Conservation (phyloP, 2,329 filamentous ascomycete species). For the Alternaria sp. region DNA sequence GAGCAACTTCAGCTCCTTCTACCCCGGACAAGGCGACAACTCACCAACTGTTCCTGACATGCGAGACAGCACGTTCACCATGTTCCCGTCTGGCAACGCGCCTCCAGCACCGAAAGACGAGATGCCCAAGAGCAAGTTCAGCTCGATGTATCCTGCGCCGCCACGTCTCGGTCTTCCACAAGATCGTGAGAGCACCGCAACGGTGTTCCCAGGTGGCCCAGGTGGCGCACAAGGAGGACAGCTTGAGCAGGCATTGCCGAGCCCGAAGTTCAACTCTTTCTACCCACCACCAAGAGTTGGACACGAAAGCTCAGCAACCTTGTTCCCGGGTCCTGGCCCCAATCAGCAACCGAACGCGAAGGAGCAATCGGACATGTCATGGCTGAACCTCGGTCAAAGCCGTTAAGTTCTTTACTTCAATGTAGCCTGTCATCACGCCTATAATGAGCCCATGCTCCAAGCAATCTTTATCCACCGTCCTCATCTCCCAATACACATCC, state of each 20-base stretch:
- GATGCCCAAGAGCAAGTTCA: constrained; percentile 35
- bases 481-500: constrained; percentile 20
- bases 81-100: constrained; percentile 36
- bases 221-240: constrained; percentile 22
- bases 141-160: constrained; percentile 36
- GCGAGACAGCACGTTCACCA: constrained; percentile 64
- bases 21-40: constrained; percentile 52
- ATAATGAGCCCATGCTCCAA: constrained; percentile 18
- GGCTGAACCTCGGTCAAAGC: constrained; percentile 73
- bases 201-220: constrained; percentile 42
- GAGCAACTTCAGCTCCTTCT: constrained; percentile 66
- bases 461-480: constrained; percentile 2
- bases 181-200: constrained; percentile 63
- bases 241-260: constrained; percentile 26
- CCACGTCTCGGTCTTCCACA: constrained; percentile 40
- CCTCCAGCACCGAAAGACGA: constrained; percentile 24
- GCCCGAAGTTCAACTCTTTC: constrained; percentile 64
- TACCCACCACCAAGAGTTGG: constrained; percentile 56
- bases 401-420: constrained; percentile 22
- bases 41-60: constrained; percentile 66
- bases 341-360: constrained; percentile 28
- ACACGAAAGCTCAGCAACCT: constrained; percentile 64
- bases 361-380: constrained; percentile 73
- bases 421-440: constrained; percentile 5
- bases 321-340: constrained; percentile 36